A percentile compares a stretch with the other conserved stretches of the same genome.
Evolutionary conservation across 768 basidiomycete species (phyloP).

Genomic region (Auricularia sp.): DNA sequence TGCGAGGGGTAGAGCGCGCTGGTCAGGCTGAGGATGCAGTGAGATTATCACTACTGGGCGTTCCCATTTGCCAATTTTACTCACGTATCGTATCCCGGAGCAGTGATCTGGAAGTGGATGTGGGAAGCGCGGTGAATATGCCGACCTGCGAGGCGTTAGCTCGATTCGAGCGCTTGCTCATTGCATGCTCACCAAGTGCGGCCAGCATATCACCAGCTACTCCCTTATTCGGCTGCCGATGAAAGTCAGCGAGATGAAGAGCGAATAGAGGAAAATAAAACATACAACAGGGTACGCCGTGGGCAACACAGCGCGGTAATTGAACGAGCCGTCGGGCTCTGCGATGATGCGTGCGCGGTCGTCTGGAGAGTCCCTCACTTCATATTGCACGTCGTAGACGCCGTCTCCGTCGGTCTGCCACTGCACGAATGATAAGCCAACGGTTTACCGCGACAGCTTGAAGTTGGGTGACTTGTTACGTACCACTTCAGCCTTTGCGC

Average conservation of each 20-base stretch:
- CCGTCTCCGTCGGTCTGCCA: slow-evolving; percentile 34
- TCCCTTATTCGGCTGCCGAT: slow-evolving; percentile 20
- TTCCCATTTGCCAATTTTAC: not conserved
- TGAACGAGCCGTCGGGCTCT: slow-evolving; percentile 19
- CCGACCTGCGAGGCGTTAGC: slow-evolving; percentile 10
- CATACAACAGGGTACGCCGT: slow-evolving; percentile 24
- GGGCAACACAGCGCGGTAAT: slow-evolving; percentile 23
- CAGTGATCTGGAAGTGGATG: slow-evolving; percentile 23
- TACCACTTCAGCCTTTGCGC: slow-evolving; percentile 26
- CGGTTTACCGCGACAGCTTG: not conserved
- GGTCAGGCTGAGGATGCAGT: slow-evolving; percentile 14
- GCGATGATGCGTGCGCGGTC: slow-evolving; percentile 23
- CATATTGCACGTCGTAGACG: slow-evolving; percentile 25
- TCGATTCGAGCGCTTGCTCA: too few species aligned
- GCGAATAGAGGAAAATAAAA: not conserved
- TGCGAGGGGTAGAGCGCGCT: slow-evolving; percentile 25
- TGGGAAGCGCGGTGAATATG: slow-evolving; percentile 26
- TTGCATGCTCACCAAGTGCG: slow-evolving; percentile 10
- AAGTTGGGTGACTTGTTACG: not conserved
- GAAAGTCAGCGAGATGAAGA: not conserved
- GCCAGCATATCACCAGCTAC: slow-evolving; percentile 21
- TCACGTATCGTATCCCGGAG: slow-evolving; percentile 26
- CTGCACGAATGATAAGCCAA: slow-evolving; percentile 8
- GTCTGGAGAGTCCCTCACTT: slow-evolving; percentile 8
- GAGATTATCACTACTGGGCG: not conserved